phyloP scores from a whole-genome alignment of 768 basidiomycete genomes.

The Leccinum subgranulosum region DNA sequence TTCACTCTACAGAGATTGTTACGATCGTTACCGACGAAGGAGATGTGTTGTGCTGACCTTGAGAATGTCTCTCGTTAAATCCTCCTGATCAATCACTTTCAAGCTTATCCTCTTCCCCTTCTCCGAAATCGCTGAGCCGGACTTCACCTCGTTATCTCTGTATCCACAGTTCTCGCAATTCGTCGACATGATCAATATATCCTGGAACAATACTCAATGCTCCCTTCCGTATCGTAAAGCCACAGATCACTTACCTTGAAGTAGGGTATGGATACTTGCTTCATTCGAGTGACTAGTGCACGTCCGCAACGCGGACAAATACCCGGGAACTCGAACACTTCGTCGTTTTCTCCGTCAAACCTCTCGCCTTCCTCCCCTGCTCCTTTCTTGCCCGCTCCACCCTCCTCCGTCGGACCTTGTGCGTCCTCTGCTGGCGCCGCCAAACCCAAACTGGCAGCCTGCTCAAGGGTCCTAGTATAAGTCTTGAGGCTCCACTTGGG shows the following conservation, averaged over 20 bases:
- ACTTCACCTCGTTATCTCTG: slow-evolving; percentile 97
- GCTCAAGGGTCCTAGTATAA: slow-evolving; percentile 74
- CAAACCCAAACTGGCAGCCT: slow-evolving; percentile 79
- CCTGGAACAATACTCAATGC: slow-evolving; percentile 42
- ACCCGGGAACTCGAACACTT: slow-evolving; percentile 86
- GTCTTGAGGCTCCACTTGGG: slow-evolving; percentile 89
- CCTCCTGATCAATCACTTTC: slow-evolving; percentile 89
- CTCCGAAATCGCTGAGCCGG: slow-evolving; percentile 83
- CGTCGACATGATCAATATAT: slow-evolving; percentile 96
- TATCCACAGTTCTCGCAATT: slow-evolving; percentile 96
- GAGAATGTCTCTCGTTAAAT: slow-evolving; percentile 88
- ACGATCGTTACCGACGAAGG: background rate
- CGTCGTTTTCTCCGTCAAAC: slow-evolving; percentile 60
- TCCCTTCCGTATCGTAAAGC: background rate
- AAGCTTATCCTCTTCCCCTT: slow-evolving; percentile 85
- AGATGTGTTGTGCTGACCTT: slow-evolving; percentile 56
- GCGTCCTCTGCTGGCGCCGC: slow-evolving; percentile 46
- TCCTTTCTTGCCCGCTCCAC: background rate
- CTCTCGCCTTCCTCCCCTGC: slow-evolving; percentile 14
- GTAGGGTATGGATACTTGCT: slow-evolving; percentile 94
- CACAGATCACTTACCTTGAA: slow-evolving; percentile 66
- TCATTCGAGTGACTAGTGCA: slow-evolving; percentile 84
- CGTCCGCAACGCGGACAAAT: slow-evolving; percentile 87
- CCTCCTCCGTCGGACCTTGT: background rate
- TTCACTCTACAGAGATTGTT: slow-evolving; percentile 67